Conservation (phyloP, 1,284 basidiomycete species). For the Apiotrichum gamsii region DNA sequence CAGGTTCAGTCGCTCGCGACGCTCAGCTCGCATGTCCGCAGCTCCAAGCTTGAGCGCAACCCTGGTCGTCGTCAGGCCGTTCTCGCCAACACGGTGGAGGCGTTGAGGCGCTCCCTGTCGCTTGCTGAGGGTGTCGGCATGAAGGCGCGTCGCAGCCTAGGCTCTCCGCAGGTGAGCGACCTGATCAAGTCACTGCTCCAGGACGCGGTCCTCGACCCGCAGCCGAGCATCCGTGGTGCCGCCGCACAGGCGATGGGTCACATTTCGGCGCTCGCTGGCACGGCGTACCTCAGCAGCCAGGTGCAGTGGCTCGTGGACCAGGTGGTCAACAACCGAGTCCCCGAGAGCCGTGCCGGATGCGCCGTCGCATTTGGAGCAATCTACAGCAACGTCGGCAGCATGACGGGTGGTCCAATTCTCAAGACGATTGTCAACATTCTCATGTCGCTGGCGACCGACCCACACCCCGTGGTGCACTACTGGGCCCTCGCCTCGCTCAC, state of each 20-base stretch:
- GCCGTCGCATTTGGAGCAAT: constrained; percentile 91
- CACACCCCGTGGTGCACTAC: constrained; percentile 93
- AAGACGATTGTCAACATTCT: constrained; percentile 95
- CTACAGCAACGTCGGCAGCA: constrained; percentile 84
- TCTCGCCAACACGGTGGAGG: constrained; percentile 73
- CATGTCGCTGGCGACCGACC: constrained; percentile 91
- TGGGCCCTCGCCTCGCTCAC: constrained; percentile 82
- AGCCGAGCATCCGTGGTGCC: constrained; percentile 66
- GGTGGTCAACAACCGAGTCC: constrained; percentile 93
- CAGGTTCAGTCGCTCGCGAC: constrained; percentile 64
- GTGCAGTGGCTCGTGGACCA: constrained; percentile 90
- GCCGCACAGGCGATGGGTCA: constrained; percentile 90
- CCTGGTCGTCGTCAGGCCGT: constrained; percentile 83
- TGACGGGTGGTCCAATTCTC: constrained; percentile 86
- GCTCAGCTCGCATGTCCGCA: constrained; percentile 57
- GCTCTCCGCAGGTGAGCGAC: constrained; percentile 61
- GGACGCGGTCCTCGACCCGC: constrained; percentile 76
- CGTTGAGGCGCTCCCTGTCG: constrained; percentile 67
- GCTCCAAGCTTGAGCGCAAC: constrained; percentile 79
- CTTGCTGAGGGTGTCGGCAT: constrained; percentile 52
- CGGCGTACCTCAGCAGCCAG: constrained; percentile 76
- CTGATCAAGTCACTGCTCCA: constrained; percentile 67
- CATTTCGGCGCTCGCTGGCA: constrained; percentile 75
- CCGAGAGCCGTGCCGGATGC: constrained; percentile 86
- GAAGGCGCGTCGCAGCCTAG: constrained; percentile 64